Evolutionary conservation across 768 basidiomycete genomes (phyloP), one percentile per base, ranked within the genome.

Genomic region (Leucogyrophana mollusca): DNA sequence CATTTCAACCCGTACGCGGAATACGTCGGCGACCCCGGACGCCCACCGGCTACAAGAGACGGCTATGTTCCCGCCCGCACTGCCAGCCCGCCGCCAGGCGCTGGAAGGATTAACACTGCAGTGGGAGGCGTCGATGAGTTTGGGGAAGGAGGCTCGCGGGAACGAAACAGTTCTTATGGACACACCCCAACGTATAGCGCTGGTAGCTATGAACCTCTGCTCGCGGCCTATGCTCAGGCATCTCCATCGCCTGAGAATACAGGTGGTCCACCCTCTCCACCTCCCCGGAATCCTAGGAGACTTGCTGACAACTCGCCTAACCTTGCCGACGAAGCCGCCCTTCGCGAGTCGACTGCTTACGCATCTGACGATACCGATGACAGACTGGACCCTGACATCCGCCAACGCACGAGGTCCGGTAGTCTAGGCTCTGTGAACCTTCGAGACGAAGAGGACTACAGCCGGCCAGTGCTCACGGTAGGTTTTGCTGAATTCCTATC

Each of bases 201-300:
- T 2, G 79, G 75, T 11, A 85, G 83, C 63, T 74, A 74, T 45
- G 84, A 86, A 52, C 81, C 81, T 21, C 66, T 86, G 17, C 64
- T 86, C 38, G 73, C 76, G 20, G 64, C 70, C 10, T 79, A 72
- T 46, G 61, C 68, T 11, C 49, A 54, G 48, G 13, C 37, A 18
- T 45, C 59, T 17, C 25, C 50, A 17, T 59, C 65, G 17, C 58
- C 54, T 40, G 56, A 55, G 14, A 21, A 37, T 22, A 46, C 48
- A 32, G 7, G 27, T 30, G 32, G 32, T 10, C 47, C 34, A 22
- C 35, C 48, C 25, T 40, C 37, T 35, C 65, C 61, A 20, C 58
- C 52, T 14, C 68, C 72, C 30, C 68, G 61, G 34, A 69, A 64
- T 34, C 67, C 69, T 22, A 39, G 25, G 16, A 40, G 47, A 24